Evolutionary conservation across 2,329 filamentous ascomycete genomes (phyloP).

Genomic region (Monosporascus sp.): DNA sequence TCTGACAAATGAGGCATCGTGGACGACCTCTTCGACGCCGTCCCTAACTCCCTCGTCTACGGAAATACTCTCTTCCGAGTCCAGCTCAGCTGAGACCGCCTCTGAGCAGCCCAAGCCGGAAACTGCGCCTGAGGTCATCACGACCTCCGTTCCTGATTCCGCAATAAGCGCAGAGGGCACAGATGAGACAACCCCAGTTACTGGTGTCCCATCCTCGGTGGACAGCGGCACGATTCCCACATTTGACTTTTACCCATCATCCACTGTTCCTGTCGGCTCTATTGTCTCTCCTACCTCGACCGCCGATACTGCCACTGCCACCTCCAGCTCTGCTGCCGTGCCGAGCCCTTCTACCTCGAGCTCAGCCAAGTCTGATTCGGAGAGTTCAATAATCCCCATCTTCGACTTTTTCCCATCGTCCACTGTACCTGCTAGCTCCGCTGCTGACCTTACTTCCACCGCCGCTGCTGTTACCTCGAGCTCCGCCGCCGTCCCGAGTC

Average conservation of each 20-base stretch:
- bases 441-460: not conserved
- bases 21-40: not conserved
- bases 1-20: slow-evolving; percentile 1
- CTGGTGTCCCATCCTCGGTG: not conserved
- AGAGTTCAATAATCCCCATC: not conserved
- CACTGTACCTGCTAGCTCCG: not conserved
- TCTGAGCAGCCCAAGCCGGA: no score
- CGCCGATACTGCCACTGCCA: no score
- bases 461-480: not conserved
- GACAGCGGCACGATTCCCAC: not conserved
- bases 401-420: slow-evolving; percentile 4
- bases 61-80: not conserved
- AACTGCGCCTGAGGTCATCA: no score
- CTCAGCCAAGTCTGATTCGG: no score
- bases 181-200: no score
- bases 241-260: not conserved
- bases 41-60: not conserved
- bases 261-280: slow-evolving; percentile 4
- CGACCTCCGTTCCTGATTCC: no score
- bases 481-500: no score
- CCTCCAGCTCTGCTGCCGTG: no score
- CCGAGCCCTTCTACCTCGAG: no score
- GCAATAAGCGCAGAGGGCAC: no score
- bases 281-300: no score
- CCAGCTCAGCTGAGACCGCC: no score